A percentile compares a stretch with the other conserved stretches of the same genome.
phyloP scores from a whole-genome alignment of 2,329 filamentous ascomycete genomes.

The Fusarium pilosicola region DNA sequence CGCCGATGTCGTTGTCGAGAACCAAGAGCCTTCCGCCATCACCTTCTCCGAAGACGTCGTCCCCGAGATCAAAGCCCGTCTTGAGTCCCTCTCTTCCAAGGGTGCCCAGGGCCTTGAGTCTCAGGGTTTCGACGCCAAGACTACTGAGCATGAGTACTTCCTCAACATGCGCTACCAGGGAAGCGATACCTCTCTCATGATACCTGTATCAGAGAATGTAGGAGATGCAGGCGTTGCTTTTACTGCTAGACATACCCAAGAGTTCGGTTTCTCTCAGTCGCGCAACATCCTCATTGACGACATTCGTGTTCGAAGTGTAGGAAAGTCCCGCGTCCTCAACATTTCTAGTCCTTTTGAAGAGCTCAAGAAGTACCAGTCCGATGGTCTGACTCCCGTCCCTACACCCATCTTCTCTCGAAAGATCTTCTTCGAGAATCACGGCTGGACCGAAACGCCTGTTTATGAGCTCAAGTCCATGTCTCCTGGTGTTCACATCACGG shows the following conservation, averaged over 20 bases:
- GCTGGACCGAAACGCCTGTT: constrained; percentile 43
- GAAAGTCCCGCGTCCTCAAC: constrained; percentile 39
- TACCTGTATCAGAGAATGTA: constrained; percentile 38
- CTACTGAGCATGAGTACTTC: constrained; percentile 56
- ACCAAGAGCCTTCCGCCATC: constrained; percentile 50
- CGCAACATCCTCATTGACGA: constrained; percentile 55
- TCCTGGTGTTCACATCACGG: constrained; percentile 47
- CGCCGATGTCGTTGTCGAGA: constrained; percentile 57
- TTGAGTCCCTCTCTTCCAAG: constrained; percentile 39
- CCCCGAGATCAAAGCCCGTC: constrained; percentile 30
- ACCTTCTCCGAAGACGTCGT: constrained; percentile 38
- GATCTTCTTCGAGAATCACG: constrained; percentile 42
- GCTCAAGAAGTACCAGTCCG: constrained; percentile 27
- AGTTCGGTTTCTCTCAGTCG: constrained; percentile 54
- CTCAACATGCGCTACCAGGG: constrained; percentile 58
- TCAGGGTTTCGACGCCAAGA: constrained; percentile 52
- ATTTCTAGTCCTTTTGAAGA: constrained; percentile 42
- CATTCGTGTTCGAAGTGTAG: constrained; percentile 54
- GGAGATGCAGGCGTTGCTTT: constrained; percentile 49
- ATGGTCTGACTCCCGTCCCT: constrained; percentile 10
- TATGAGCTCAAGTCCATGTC: constrained; percentile 38
- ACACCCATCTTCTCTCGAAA: constrained; percentile 33
- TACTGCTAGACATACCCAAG: constrained; percentile 49
- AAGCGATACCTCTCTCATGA: constrained; percentile 56
- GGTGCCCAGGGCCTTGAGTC: constrained; percentile 35